These are phyloP conservation scores for Trichodelitschia bisporula DNA, from an alignment of 495 filamentous ascomycete genomes.

Conservation along the genomic window DNA sequence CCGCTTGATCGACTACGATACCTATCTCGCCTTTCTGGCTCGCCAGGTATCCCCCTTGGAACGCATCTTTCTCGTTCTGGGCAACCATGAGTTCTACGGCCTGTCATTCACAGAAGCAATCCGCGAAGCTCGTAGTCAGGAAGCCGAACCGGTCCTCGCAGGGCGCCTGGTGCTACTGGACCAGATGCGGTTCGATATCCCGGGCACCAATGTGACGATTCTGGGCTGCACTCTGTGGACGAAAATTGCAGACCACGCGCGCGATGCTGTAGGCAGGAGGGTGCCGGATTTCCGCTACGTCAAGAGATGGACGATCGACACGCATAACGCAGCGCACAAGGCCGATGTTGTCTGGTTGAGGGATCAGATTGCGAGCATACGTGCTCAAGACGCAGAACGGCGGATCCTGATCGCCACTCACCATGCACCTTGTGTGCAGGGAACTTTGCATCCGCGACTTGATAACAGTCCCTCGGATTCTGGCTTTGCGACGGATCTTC, in stretches of 20 bases:
- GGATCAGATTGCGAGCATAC: constrained; percentile 13
- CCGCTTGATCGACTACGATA: constrained; percentile 25
- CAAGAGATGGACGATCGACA: constrained; percentile 19
- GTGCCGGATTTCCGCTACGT: constrained; percentile 28
- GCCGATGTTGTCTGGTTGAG: constrained; percentile 23
- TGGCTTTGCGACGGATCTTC: constrained; percentile 28
- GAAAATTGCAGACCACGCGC: constrained; percentile 16
- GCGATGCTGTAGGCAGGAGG: constrained; percentile 16
- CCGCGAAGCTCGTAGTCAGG: constrained; percentile 18
- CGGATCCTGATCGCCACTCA: constrained; percentile 28
- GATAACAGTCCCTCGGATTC: constrained; percentile 17
- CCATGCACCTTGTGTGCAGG: constrained; percentile 23
- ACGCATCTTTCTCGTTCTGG: constrained; percentile 26
- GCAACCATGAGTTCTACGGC: constrained; percentile 36
- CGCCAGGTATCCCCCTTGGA: constrained; percentile 20
- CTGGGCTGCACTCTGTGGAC: constrained; percentile 36
- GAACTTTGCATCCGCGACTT: constrained; percentile 21
- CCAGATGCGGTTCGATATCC: constrained; percentile 17
- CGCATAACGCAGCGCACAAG: constrained; percentile 28
- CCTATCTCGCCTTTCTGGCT: constrained; percentile 25
- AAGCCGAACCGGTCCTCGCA: constrained; percentile 20
- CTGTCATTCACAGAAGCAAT: constrained; percentile 16
- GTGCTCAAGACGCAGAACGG: constrained; percentile 7
- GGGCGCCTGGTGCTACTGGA: constrained; percentile 24
- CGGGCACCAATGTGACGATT: constrained; percentile 18